Percentiles rank a stretch among this genome's conserved stretches.
Evolutionary conservation across 2,329 filamentous ascomycete species (phyloP).

Genomic region (Penicillium janthinellum): DNA sequence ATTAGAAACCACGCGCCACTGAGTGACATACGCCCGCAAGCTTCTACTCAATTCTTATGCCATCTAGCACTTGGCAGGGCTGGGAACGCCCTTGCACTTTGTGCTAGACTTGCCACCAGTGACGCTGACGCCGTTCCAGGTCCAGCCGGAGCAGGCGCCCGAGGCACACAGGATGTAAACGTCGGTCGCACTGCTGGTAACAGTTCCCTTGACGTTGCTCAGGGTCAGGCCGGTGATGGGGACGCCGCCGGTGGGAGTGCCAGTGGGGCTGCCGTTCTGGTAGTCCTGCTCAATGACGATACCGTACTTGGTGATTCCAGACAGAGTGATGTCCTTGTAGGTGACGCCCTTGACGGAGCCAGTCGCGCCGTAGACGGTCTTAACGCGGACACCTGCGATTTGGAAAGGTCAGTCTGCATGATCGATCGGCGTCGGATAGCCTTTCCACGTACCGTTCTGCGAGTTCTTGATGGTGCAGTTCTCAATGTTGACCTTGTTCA

Average conservation of each 20-base stretch:
- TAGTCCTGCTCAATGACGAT: conserved; percentile 62
- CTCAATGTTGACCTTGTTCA: conserved; percentile 49
- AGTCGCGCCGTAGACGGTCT: conserved; percentile 56
- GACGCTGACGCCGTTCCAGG: conserved; percentile 52
- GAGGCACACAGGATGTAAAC: conserved; percentile 60
- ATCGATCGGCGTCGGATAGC: background rate
- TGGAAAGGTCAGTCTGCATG: background rate
- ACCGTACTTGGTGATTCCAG: conserved; percentile 54
- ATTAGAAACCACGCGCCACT: background rate
- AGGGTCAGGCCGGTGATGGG: conserved; percentile 44
- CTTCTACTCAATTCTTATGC: too few species aligned
- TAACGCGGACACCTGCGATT: conserved; percentile 33
- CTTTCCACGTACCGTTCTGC: conserved; percentile 5
- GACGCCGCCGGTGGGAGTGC: conserved; percentile 41
- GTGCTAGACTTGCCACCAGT: conserved; percentile 54
- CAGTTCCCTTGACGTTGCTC: conserved; percentile 36
- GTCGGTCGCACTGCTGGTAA: conserved; percentile 38
- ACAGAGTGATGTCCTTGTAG: conserved; percentile 56
- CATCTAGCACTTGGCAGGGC: conserved; percentile 1
- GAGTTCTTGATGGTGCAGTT: conserved; percentile 13
- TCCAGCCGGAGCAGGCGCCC: conserved; percentile 57
- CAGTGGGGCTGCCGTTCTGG: conserved; percentile 49
- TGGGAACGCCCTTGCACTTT: conserved; percentile 47
- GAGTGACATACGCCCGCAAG: background rate
- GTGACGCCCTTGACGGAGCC: conserved; percentile 56